phyloP scores from a whole-genome alignment of 768 basidiomycete species.

The Leccinum longicurvipes region DNA sequence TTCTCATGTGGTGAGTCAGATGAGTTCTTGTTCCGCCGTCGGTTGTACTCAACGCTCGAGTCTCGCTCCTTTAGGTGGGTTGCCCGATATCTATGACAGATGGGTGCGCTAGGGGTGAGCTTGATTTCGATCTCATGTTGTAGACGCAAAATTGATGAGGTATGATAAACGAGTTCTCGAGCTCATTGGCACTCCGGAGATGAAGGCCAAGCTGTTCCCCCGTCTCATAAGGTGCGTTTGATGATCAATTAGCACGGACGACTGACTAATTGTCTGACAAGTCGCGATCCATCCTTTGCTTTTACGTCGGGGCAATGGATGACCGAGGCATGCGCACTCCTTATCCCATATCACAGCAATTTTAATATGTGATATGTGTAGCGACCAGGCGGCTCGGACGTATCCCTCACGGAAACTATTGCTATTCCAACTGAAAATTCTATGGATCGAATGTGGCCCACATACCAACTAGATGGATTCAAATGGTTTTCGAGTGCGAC shows the following conservation, averaged over 20 bases:
- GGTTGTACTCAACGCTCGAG: background rate
- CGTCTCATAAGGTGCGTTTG: slow-evolving; percentile 54
- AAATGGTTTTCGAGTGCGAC: slow-evolving; percentile 88
- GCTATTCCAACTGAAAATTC: slow-evolving; percentile 40
- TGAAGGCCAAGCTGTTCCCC: slow-evolving; percentile 57
- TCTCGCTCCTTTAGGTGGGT: slow-evolving; percentile 42
- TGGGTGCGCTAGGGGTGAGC: slow-evolving; percentile 59
- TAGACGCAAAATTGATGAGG: background rate
- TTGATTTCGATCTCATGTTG: background rate
- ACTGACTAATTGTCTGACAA: slow-evolving; percentile 20
- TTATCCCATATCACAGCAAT: background rate
- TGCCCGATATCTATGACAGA: slow-evolving; percentile 83
- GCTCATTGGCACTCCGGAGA: slow-evolving; percentile 53
- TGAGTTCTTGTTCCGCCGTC: background rate
- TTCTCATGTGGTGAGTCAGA: slow-evolving; percentile 49
- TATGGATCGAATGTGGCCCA: slow-evolving; percentile 40
- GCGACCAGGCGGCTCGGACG: slow-evolving; percentile 74
- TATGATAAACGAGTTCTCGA: slow-evolving; percentile 49
- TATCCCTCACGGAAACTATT: slow-evolving; percentile 68
- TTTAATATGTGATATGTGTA: slow-evolving; percentile 17
- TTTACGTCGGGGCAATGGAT: slow-evolving; percentile 84
- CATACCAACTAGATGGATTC: slow-evolving; percentile 62
- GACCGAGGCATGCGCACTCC: slow-evolving; percentile 54
- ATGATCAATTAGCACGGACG: background rate
- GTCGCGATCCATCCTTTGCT: slow-evolving; percentile 57